Percentiles rank a stretch among this genome's conserved stretches.
Conservation (phyloP, 2,329 filamentous ascomycete genomes). For the Tolypocladium sp. region DNA sequence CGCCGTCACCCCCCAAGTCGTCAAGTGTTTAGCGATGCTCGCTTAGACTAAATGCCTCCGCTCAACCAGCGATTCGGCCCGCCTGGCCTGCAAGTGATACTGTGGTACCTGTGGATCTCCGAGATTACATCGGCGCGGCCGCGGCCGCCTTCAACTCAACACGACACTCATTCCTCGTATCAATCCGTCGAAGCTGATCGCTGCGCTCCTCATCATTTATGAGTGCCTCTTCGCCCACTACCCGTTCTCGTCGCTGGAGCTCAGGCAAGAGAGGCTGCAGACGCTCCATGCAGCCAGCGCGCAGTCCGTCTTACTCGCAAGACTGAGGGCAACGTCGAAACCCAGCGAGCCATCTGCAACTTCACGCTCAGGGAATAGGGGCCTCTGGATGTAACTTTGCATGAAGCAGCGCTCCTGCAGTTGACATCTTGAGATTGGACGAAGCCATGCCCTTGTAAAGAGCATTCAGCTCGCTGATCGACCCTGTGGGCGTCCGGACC, state of each 20-base stretch:
- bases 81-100: background rate
- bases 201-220: too few species aligned
- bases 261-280: background rate
- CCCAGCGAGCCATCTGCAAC: background rate
- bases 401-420: background rate
- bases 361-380: background rate
- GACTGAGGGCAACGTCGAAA: background rate
- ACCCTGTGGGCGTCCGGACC: background rate
- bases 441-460: background rate
- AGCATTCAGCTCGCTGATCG: background rate
- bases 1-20: background rate
- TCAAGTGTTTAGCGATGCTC: background rate
- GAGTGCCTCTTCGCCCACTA: too few species aligned
- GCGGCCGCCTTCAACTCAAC: background rate
- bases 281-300: background rate
- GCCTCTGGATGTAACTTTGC: background rate
- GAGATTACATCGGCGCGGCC: background rate
- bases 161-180: background rate
- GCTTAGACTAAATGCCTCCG: background rate
- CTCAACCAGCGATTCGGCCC: background rate
- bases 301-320: background rate
- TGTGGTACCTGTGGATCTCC: background rate
- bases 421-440: too few species aligned
- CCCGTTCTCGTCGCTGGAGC: too few species aligned
- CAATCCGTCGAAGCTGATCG: background rate